Evolutionary conservation across 1,284 basidiomycete genomes (phyloP).

Genomic region (Taiwanofungus camphoratus): DNA sequence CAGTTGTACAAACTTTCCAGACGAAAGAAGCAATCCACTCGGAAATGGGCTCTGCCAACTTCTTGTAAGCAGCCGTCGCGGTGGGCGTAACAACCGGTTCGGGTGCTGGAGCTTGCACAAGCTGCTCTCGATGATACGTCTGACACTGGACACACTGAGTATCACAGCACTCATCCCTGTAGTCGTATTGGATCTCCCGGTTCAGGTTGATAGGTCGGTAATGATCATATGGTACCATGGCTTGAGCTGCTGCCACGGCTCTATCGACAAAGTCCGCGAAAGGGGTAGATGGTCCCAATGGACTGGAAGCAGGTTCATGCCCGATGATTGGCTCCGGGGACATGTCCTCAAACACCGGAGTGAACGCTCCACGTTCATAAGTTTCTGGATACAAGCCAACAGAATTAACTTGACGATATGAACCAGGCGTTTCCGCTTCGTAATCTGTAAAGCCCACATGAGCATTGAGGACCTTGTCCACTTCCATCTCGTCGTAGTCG

Average conservation of each 20-base stretch:
- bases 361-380: constrained; percentile 48
- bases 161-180: constrained; percentile 22
- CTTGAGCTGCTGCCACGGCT: constrained; percentile 44
- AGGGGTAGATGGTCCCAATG: constrained; percentile 65
- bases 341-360: constrained; percentile 60
- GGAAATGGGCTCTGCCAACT: constrained; percentile 66
- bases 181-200: constrained; percentile 18
- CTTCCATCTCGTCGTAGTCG: constrained; percentile 26
- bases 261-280: constrained; percentile 72
- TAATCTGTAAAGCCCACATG: constrained; percentile 6
- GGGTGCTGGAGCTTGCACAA: constrained; percentile 20
- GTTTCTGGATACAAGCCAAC: constrained; percentile 5
- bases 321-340: constrained; percentile 49
- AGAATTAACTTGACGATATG: constrained; percentile 9
- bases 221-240: constrained; percentile 9
- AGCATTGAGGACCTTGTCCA: constrained; percentile 2
- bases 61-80: constrained; percentile 58
- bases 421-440: constrained; percentile 8
- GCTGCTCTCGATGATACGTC: constrained; percentile 17
- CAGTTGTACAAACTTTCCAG: constrained; percentile 73
- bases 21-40: constrained; percentile 74
- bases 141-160: constrained; percentile 26
- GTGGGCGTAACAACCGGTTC: constrained; percentile 44
- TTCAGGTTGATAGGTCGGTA: constrained; percentile 8
- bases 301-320: constrained; percentile 56